Conservation (phyloP, 2,329 filamentous ascomycete species). For the Bisporella sp. region DNA sequence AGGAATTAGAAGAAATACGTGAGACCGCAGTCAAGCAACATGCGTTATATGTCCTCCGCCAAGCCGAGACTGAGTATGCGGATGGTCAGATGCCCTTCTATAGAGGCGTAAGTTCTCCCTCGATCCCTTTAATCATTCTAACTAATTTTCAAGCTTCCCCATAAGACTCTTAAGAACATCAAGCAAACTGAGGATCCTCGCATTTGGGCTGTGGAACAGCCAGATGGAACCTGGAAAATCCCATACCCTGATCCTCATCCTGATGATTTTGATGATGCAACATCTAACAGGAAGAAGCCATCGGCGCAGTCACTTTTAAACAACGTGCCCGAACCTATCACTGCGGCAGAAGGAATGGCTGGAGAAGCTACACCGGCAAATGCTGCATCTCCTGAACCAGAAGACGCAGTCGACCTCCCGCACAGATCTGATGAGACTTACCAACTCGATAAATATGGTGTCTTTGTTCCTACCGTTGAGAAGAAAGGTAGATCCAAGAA, state of each 20-base stretch:
- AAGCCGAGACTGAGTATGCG: constrained; percentile 6
- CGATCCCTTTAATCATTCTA: background rate
- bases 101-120: constrained; percentile 16
- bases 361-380: constrained; percentile 13
- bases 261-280: background rate
- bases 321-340: background rate
- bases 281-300: constrained; percentile 6
- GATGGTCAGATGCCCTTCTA: constrained; percentile 17
- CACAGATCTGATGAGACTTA: constrained; percentile 14
- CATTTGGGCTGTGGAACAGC: background rate
- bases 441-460: constrained; percentile 22
- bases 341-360: background rate
- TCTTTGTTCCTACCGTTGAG: constrained; percentile 7
- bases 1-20: constrained; percentile 13
- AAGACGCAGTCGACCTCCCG: constrained; percentile 13
- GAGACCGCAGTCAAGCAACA: constrained; percentile 15
- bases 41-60: constrained; percentile 13
- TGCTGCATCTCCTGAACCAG: constrained; percentile 11
- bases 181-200: background rate
- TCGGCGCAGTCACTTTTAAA: constrained; percentile 9
- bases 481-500: constrained; percentile 19
- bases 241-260: constrained; percentile 2
- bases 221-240: constrained; percentile 2
- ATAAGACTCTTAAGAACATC: constrained; percentile 6
- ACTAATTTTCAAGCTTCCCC: constrained; percentile 11